phyloP scores from a whole-genome alignment of 192 early-diverging fungal genomes.

The Gryganskiella cystojenkinii region DNA sequence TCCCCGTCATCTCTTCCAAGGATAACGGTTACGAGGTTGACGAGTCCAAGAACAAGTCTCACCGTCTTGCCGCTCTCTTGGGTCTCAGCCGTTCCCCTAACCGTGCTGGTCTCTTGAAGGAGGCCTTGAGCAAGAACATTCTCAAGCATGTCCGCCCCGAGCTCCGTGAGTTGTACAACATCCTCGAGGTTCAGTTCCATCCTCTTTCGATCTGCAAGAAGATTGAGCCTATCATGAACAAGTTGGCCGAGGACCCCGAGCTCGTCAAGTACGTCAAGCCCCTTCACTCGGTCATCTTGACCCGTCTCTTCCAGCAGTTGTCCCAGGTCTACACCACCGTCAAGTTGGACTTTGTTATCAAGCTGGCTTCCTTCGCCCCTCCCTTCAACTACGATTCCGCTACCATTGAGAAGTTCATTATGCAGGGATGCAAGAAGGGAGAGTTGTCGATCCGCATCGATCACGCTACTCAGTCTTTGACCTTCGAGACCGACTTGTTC shows the following conservation, averaged over 20 bases:
- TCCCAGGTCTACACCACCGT: slow-evolving; percentile 99
- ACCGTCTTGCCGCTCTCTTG: slow-evolving; percentile 88
- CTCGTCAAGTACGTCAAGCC: slow-evolving; percentile 91
- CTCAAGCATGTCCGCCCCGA: slow-evolving; percentile 88
- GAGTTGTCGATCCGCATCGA: slow-evolving; percentile 97
- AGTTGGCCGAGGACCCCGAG: slow-evolving; percentile 77
- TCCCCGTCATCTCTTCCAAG: slow-evolving; percentile 93
- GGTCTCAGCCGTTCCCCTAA: slow-evolving; percentile 86
- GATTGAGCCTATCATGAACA: slow-evolving; percentile 88
- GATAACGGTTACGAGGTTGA: slow-evolving; percentile 80
- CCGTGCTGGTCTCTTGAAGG: slow-evolving; percentile 90
- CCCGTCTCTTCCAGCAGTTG: slow-evolving; percentile 97
- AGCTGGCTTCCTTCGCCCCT: slow-evolving; percentile 88
- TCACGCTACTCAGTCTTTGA: slow-evolving; percentile 88
- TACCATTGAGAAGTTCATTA: slow-evolving; percentile 97
- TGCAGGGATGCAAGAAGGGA: slow-evolving; percentile 96
- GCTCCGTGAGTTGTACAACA: slow-evolving; percentile 92
- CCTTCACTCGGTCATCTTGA: slow-evolving; percentile 95
- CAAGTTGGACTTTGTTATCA: slow-evolving; percentile 93
- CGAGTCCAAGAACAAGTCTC: slow-evolving; percentile 84
- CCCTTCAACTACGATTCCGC: slow-evolving; percentile 87
- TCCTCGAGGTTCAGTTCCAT: slow-evolving; percentile 99
- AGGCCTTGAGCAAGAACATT: slow-evolving; percentile 88
- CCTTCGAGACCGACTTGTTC: slow-evolving; percentile 95
- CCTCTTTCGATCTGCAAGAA: slow-evolving; percentile 98